Conservation (phyloP, 176 grass and related monocot species). For the Aegilops speltoides region DNA sequence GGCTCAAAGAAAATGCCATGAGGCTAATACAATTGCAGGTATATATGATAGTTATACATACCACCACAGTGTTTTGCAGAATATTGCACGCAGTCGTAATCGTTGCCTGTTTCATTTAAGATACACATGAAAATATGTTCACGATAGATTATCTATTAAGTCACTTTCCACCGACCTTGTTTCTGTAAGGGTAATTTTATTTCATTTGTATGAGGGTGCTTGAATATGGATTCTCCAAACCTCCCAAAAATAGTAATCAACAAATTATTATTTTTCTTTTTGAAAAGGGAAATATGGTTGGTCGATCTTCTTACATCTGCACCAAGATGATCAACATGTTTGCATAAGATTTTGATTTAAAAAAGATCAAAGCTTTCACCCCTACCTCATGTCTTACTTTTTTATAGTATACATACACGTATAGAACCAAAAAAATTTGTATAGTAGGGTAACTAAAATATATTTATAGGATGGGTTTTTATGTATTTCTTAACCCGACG, state of each 20-base stretch:
- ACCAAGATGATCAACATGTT: no score
- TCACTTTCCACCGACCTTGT: neutral
- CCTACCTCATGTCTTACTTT: no score
- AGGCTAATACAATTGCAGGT: neutral
- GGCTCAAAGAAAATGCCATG: neutral
- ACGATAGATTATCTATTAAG: neutral
- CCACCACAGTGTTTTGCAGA: conserved; percentile 60
- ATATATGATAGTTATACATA: neutral
- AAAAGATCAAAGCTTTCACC: no score
- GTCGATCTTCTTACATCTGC: neutral
- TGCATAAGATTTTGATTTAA: no score
- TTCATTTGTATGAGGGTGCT: neutral
- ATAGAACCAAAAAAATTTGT: no score
- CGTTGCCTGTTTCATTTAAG: conserved; percentile 45
- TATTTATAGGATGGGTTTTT: no score
- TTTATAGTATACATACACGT: no score
- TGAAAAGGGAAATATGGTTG: neutral
- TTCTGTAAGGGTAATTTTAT: neutral
- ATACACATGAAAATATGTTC: conserved; percentile 5
- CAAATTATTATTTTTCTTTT: neutral
- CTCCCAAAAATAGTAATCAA: neutral
- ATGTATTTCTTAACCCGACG: no score
- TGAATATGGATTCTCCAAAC: neutral
- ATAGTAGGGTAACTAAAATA: no score
- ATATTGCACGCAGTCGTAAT: conserved; percentile 58